These are phyloP conservation scores for Vicia villosa DNA, from an alignment of 306 rosid species.

Conservation along the genomic window DNA sequence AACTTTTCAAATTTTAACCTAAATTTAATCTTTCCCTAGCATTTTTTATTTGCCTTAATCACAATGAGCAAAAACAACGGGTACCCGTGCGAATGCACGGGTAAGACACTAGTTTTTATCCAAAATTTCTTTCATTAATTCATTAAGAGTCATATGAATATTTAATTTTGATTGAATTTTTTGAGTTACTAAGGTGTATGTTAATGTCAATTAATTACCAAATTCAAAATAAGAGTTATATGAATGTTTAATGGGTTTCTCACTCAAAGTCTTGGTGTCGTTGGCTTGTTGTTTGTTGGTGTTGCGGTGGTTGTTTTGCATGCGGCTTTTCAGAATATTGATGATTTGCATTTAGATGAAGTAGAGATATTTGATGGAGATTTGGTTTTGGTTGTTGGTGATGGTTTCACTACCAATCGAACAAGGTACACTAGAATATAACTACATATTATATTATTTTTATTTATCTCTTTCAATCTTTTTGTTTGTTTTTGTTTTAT, in stretches of 20 bases:
- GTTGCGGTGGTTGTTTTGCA: slow-evolving; percentile 47
- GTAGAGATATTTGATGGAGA: slow-evolving; percentile 62
- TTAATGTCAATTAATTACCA: too few relatives aligned
- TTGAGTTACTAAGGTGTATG: too few relatives aligned
- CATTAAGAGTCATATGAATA: too few relatives aligned
- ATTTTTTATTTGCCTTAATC: too few relatives aligned
- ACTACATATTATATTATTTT: not conserved
- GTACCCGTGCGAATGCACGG: too few relatives aligned
- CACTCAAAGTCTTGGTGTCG: slow-evolving; percentile 68
- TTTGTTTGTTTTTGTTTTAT: not conserved
- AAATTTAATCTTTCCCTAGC: too few relatives aligned
- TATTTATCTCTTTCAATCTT: not conserved
- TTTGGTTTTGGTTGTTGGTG: slow-evolving; percentile 63
- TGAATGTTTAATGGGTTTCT: slow-evolving; percentile 55
- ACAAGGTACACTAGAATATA: slow-evolving; percentile 49
- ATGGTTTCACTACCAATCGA: slow-evolving; percentile 57
- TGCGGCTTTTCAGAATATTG: slow-evolving; percentile 61
- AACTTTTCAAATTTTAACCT: too few relatives aligned
- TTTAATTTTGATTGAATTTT: too few relatives aligned
- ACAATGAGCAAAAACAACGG: too few relatives aligned
- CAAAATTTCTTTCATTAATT: too few relatives aligned
- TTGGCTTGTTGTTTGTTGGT: slow-evolving; percentile 55
- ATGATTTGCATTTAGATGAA: slow-evolving; percentile 67
- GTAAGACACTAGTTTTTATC: too few relatives aligned
- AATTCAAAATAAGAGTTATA: too few relatives aligned